Evolutionary conservation across 768 basidiomycete species (phyloP).

Genomic region (Suillus variegatus): DNA sequence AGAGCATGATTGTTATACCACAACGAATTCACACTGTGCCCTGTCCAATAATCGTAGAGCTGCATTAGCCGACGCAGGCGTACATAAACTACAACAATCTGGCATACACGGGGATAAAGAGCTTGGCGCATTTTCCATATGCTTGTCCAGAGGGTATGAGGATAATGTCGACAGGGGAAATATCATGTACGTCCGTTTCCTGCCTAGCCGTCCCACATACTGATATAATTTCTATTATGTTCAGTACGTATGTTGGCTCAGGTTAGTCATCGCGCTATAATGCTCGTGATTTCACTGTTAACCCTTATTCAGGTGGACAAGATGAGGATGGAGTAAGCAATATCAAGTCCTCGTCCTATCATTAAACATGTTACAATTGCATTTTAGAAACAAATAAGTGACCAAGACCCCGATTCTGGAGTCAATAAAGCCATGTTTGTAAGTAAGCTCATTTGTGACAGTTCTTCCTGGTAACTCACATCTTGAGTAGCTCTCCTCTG

Average conservation of each 20-base stretch:
- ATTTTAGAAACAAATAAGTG: constrained; percentile 19
- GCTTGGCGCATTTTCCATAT: constrained; percentile 42
- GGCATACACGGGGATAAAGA: constrained; percentile 40
- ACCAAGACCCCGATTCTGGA: constrained; percentile 26
- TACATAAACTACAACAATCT: constrained; percentile 35
- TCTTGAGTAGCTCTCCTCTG: constrained; percentile 27
- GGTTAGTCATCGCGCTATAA: constrained; percentile 14
- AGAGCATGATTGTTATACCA: background rate
- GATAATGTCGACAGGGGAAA: constrained; percentile 42
- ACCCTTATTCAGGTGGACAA: constrained; percentile 25
- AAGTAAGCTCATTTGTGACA: background rate
- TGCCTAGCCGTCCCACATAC: background rate
- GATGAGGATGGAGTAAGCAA: constrained; percentile 13
- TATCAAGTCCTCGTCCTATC: background rate
- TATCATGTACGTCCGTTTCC: constrained; percentile 30
- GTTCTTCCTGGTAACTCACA: background rate
- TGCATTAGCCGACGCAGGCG: constrained; percentile 25
- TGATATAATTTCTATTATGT: constrained; percentile 7
- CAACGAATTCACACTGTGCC: background rate
- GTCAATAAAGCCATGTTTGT: constrained; percentile 25
- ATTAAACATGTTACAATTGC: constrained; percentile 2
- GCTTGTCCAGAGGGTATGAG: constrained; percentile 42
- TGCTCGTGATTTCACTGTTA: background rate
- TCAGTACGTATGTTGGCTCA: constrained; percentile 37
- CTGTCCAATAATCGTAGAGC: constrained; percentile 16